Conservation (phyloP, 2,329 filamentous ascomycete species). For the Colletotrichum karsti region DNA sequence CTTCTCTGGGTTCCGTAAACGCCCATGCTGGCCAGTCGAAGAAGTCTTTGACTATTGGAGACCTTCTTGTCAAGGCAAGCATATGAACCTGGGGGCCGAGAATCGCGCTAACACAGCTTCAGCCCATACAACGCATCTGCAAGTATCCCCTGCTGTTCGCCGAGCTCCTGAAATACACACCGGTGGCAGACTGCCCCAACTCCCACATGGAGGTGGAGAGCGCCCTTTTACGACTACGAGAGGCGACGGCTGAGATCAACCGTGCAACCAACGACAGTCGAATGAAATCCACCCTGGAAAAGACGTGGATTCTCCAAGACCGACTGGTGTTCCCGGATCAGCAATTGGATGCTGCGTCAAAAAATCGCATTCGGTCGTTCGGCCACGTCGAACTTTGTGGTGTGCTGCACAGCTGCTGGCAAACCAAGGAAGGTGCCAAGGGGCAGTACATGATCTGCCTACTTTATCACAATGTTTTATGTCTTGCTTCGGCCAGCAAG, state of each 20-base stretch:
- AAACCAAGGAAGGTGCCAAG: constrained; percentile 71
- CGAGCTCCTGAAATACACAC: constrained; percentile 84
- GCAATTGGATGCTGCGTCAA: constrained; percentile 61
- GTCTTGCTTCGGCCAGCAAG: constrained; percentile 75
- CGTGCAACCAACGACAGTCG: constrained; percentile 80
- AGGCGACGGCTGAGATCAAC: constrained; percentile 83
- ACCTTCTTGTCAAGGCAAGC: constrained; percentile 87
- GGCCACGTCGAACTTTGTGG: constrained; percentile 86
- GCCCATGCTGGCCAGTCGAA: constrained; percentile 68
- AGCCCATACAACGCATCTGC: constrained; percentile 93
- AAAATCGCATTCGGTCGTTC: constrained; percentile 77
- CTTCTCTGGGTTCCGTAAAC: constrained; percentile 76
- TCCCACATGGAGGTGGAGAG: constrained; percentile 84
- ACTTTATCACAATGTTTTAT: constrained; percentile 82
- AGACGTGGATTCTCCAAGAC: constrained; percentile 86
- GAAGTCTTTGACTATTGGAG: constrained; percentile 83
- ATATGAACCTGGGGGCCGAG: background rate
- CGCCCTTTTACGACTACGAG: constrained; percentile 74
- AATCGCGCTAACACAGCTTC: constrained; percentile 13
- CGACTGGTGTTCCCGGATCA: constrained; percentile 78
- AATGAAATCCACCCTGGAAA: constrained; percentile 76
- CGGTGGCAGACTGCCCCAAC: constrained; percentile 84
- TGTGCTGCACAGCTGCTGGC: constrained; percentile 84
- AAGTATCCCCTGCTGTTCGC: constrained; percentile 89
- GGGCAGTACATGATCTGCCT: constrained; percentile 88